Evolutionary conservation across 2,329 filamentous ascomycete species (phyloP), one percentile per base, ranked within the genome.

Genomic region (Penicillium hordei): DNA sequence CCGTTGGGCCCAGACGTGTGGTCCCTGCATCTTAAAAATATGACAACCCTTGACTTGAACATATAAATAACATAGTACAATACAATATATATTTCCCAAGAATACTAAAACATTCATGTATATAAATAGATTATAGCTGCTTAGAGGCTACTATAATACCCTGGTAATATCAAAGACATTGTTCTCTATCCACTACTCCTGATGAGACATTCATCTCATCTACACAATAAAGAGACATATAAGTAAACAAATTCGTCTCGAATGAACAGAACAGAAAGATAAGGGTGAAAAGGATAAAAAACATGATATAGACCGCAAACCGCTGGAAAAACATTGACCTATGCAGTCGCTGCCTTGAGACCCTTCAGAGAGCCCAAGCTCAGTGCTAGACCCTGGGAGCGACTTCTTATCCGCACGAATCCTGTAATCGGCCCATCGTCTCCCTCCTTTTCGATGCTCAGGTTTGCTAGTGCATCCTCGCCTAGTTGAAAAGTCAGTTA

Each of bases 401-500:
- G 89, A 81, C 93, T 97, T 78, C 94, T 88, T 85, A 99, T 99
- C 74, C 94, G 88, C 63, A 99, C 93, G 76, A 99, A 99, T 44
- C 94, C 94, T 42, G 93, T 97, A 62, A 99, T 93, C 6, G 92
- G 91, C 25, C 94, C 94, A 70, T 96, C 89, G 27, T 96, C 92
- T 59, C 92, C 93, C 75, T 97, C 93, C 79, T 97, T 93, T 78
- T 99, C 94, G 70, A 99, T 97, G 74, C 93, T 97, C 76, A 99
- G 74, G 75, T 99, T 99, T 71, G 94, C 94, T 70, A 99, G 81
- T 59, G 94, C 94, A 79, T 99, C 94, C 90, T 99, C 94, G 64
- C 94, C 94, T 99, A 70, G 48, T 60, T 53, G 51, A 17, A 46
- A n/a, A 52, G 63, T 72, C 67, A 75, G 68, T 50, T 48, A 52